Conservation (phyloP, 331 rosid genomes). For the Quercus phellos region DNA sequence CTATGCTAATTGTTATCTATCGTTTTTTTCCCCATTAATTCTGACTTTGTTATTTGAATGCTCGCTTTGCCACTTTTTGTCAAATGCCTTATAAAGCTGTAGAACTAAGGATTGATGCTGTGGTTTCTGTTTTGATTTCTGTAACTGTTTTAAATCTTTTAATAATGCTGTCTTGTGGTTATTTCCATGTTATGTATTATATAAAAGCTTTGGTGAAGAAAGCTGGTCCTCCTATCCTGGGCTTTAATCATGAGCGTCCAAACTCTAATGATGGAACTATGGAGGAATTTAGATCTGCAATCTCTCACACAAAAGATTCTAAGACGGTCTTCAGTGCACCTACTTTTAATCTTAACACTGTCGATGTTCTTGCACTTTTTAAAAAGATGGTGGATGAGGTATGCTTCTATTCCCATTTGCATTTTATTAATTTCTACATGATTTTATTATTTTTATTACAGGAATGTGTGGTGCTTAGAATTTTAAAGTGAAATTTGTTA, state of each 20-base stretch:
- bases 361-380: constrained; percentile 56
- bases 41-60: not conserved
- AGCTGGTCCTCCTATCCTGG: constrained; percentile 32
- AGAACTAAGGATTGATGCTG: not conserved
- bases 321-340: constrained; percentile 25
- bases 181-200: constrained; percentile 4
- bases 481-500: constrained; percentile 4
- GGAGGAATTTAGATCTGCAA: constrained; percentile 54
- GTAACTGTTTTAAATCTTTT: constrained; percentile 14
- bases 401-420: constrained; percentile 5
- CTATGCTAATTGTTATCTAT: constrained; percentile 12
- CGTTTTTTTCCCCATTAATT: not conserved
- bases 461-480: not conserved
- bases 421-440: constrained; percentile 8
- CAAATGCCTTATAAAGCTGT: not conserved
- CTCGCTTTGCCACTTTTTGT: not conserved
- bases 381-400: constrained; percentile 75
- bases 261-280: constrained; percentile 40
- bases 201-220: constrained; percentile 69
- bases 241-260: constrained; percentile 55
- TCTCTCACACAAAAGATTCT: constrained; percentile 48
- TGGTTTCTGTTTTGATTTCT: constrained; percentile 6
- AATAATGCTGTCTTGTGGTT: constrained; percentile 16
- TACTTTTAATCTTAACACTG: constrained; percentile 49
- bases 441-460: constrained; percentile 2